A percentile compares a stretch with the other conserved stretches of the same genome.
Conservation (phyloP, 2,329 filamentous ascomycete genomes). For the Alternaria rosae region DNA sequence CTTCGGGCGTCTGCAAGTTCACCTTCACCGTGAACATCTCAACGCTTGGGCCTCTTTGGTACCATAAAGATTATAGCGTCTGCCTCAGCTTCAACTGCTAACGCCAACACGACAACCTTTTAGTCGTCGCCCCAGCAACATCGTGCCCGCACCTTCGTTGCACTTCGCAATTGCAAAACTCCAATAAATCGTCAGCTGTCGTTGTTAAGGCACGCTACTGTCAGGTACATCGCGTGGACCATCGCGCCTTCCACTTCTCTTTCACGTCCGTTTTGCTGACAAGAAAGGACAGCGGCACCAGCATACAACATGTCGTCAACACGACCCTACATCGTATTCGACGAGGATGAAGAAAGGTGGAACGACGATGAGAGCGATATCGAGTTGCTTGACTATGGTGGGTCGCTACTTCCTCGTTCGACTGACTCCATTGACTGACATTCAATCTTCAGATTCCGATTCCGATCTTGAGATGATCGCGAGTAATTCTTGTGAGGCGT, state of each 20-base stretch:
- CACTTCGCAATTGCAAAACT: background rate
- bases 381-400: slow-evolving; percentile 3
- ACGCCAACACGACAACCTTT: background rate
- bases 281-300: background rate
- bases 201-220: background rate
- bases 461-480: background rate
- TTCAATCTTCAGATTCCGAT: background rate
- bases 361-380: background rate
- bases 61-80: background rate
- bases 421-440: background rate
- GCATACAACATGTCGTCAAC: background rate
- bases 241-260: background rate
- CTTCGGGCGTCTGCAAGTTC: background rate
- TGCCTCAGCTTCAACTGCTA: background rate
- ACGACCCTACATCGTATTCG: background rate
- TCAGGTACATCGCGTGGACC: background rate
- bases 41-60: background rate
- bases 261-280: background rate
- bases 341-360: background rate
- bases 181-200: background rate
- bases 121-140: background rate
- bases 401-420: background rate
- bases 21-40: slow-evolving; percentile 6
- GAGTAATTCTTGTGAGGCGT: background rate
- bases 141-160: background rate